Base-by-base conservation (phyloP, 805 yeast genomes). In the Jamesozyma hellenica region DNA sequence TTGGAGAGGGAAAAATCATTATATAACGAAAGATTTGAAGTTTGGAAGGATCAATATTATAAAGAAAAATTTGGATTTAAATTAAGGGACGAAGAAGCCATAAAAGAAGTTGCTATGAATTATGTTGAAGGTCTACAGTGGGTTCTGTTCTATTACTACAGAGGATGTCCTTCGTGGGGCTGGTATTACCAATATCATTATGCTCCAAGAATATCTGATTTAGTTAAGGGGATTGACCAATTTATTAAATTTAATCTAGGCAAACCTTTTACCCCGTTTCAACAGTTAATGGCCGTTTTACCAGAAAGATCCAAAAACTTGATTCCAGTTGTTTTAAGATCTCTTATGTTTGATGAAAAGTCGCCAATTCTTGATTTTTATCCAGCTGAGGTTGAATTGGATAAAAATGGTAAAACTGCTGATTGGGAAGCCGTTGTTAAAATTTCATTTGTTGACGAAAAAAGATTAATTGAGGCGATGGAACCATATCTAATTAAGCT, bases 371-470 rank as follows among this genome's bases (percentile, higher is more conserved):
- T 72, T 41, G 96, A 87, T 52, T 87, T 86, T 53, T 92, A 92
- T 56, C 98, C 98, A 2, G 71, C 72, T 42, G 85, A 84, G 43
- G 95, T 90, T 41, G 84, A 79, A 38, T 70, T 84, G 28, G 98
- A 92, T 64, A 71, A 77, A 74, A 92, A 92, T 57, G 98, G 97
- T 33, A 92, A 92, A 59, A 84, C 87, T 40, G 94, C 92, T 2
- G 81, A 86, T 36, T 92, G 98, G 98, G 97, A 92, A 65, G 96
- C 96, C 10, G 96, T 92, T 41, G 95, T 92, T 6, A 72, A 85
- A 52, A 72, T 92, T 42, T 79, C 94, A 4, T 92, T 92, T 68
- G 96, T 92, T 34, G 96, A 92, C 49, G 86, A 82, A 53, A 62
- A 73, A 25, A 71, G 92, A 44, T 70, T 92, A 41, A 64, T 81